Percentiles rank a stretch among this genome's conserved stretches.
phyloP scores from a whole-genome alignment of 805 yeast genomes.

The Candida coquimbonensis region DNA sequence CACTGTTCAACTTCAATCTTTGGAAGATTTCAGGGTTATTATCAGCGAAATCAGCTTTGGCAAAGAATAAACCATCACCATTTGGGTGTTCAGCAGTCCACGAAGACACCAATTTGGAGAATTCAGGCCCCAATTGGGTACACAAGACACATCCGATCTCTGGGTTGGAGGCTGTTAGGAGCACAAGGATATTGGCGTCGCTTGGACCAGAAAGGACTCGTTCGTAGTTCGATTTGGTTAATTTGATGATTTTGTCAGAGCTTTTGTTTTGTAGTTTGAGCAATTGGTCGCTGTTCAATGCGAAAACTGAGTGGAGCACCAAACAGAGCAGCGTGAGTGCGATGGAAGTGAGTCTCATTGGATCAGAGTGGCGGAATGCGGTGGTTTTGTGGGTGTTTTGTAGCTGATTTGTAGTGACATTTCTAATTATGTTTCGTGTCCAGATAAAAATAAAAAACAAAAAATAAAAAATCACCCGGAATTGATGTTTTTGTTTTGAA shows the following conservation, averaged over 20 bases:
- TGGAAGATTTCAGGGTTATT: conserved; percentile 41
- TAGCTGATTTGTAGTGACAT: no score
- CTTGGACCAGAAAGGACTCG: conserved; percentile 53
- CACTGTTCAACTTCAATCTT: conserved; percentile 49
- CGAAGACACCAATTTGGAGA: conserved; percentile 51
- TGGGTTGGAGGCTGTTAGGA: conserved; percentile 68
- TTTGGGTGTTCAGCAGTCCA: conserved; percentile 55
- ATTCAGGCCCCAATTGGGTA: conserved; percentile 60
- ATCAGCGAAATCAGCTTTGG: conserved; percentile 63
- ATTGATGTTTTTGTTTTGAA: no score
- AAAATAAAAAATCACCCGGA: no score
- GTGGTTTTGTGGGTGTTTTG: not conserved
- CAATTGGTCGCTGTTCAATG: conserved; percentile 16
- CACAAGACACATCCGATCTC: conserved; percentile 76
- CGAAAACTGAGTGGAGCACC: conserved; percentile 1
- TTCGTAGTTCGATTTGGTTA: conserved; percentile 58
- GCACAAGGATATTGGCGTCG: conserved; percentile 59
- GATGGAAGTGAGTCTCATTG: not conserved
- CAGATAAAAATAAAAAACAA: no score
- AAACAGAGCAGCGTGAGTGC: conserved; percentile 4
- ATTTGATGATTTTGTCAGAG: conserved; percentile 33
- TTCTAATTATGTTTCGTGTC: not conserved
- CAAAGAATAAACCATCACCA: conserved; percentile 57
- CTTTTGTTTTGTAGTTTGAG: conserved; percentile 22
- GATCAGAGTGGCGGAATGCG: not conserved